Conservation (phyloP, 768 basidiomycete genomes). For the Mycena leptocephala region DNA sequence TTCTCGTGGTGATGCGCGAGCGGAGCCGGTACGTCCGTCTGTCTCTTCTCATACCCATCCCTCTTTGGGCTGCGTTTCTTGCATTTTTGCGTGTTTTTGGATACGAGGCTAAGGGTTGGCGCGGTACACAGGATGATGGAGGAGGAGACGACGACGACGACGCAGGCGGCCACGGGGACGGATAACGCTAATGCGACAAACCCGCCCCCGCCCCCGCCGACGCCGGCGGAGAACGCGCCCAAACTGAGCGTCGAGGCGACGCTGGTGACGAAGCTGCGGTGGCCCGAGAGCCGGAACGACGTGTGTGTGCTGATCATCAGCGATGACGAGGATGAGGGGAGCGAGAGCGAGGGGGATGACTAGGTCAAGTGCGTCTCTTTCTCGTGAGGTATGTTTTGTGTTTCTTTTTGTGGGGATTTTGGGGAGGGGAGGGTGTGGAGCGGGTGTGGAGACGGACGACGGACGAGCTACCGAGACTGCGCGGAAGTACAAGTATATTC, state of each 20-base stretch:
- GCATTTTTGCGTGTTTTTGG: constrained; percentile 16
- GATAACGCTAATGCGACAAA: no score
- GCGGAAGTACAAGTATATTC: constrained; percentile 40
- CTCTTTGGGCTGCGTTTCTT: neutral
- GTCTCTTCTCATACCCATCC: neutral
- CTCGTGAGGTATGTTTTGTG: neutral
- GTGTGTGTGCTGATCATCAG: constrained; percentile 65
- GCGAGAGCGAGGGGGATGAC: constrained; percentile 32
- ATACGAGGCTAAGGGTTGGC: constrained; percentile 34
- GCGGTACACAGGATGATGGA: constrained; percentile 55
- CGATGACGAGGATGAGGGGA: constrained; percentile 63
- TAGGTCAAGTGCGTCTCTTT: neutral
- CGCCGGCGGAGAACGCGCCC: neutral
- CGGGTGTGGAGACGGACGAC: constrained; percentile 19
- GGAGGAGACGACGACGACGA: constrained; percentile 42
- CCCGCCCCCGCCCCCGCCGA: neutral
- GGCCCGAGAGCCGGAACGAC: constrained; percentile 63
- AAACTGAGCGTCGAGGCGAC: neutral
- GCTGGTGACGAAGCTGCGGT: constrained; percentile 49
- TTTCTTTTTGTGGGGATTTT: neutral
- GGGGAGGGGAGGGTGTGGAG: neutral
- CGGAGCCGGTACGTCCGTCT: constrained; percentile 68
- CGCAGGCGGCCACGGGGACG: neutral
- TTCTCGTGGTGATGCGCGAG: constrained; percentile 65
- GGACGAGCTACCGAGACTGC: constrained; percentile 36